Base-by-base conservation (phyloP, 331 rosid species). In the Rosa hybrid region DNA sequence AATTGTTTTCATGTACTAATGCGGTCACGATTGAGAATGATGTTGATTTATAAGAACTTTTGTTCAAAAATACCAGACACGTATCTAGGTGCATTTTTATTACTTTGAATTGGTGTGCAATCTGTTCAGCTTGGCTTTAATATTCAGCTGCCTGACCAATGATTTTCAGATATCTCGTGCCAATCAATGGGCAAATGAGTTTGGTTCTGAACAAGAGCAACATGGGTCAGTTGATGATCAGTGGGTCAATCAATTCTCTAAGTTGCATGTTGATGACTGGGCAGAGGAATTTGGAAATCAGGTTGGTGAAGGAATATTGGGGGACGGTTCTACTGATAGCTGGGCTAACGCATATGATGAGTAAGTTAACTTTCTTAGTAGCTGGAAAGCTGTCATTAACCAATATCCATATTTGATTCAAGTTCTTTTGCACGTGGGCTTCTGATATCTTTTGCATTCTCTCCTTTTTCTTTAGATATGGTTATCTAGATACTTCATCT, bases 231-330 rank as follows among this genome's bases (percentile, higher is more conserved):
- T 75, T 74, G 90, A 93, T 86, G 94, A 92, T 85, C 91, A 91
- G 86, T 96, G 99, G 99, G 91, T 92, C 49, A 79, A 89, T 83
- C 97, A 96, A 74, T 96, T 96, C 84, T 92, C 99, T 71, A 96
- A 93, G 83, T 85, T 96, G 90, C 86, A 90, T 53, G 88, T 96
- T 8, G 72, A 90, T 77, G 98, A 92, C 79, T 96, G 99, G 99
- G 99, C 81, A 11, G 99, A 96, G 38, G 98, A 96, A 80, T 96
- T 91, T 84, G 97, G 90, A 45, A 90, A 83, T 83, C 96, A 91
- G 85, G 68, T 93, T 78, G 98, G 90, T 76, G 91, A 91, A 81
- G 97, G 93, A 82, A 89, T 85, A 78, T 81, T 86, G 12, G 97
- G 90, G 44, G 92, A 91, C 44, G 76, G 80, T 70, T 80, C 90